phyloP scores from a whole-genome alignment of 768 basidiomycete genomes.

The Lepiota subincarnata region DNA sequence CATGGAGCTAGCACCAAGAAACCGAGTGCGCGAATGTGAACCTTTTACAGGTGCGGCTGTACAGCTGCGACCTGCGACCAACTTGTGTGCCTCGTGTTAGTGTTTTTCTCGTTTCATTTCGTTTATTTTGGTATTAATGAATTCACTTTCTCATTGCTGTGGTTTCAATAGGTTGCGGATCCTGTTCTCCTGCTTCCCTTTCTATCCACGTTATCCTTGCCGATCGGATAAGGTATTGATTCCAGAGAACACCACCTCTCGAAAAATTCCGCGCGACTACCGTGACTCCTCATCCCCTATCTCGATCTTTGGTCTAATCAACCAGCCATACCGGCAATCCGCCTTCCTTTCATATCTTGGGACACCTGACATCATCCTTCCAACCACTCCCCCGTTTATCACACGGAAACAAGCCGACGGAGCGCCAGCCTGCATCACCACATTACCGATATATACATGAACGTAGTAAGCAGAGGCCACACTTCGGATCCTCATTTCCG shows the following conservation, averaged over 20 bases:
- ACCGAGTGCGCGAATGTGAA: conserved; percentile 7
- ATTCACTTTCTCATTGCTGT: background rate
- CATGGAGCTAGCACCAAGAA: background rate
- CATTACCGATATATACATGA: background rate
- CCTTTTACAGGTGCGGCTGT: background rate
- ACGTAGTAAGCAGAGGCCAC: background rate
- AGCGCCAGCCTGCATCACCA: background rate
- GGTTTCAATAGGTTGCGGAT: background rate
- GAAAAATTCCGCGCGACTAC: no score
- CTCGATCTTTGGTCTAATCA: background rate
- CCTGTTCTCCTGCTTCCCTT: background rate
- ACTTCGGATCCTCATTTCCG: conserved; percentile 8
- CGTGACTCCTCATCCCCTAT: background rate
- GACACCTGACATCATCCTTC: background rate
- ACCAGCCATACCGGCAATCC: background rate
- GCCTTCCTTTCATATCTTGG: conserved; percentile 2
- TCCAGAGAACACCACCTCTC: no score
- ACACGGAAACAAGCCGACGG: background rate
- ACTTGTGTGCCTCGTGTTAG: conserved; percentile 2
- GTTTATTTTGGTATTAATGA: background rate
- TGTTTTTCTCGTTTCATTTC: background rate
- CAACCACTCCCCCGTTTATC: background rate
- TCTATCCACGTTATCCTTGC: background rate
- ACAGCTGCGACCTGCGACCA: background rate
- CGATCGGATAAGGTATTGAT: background rate